A percentile compares a stretch with the other conserved stretches of the same genome.
These are phyloP conservation scores for Raffaelea arxii DNA, from an alignment of 2,329 filamentous ascomycete genomes.

Conservation along the genomic window DNA sequence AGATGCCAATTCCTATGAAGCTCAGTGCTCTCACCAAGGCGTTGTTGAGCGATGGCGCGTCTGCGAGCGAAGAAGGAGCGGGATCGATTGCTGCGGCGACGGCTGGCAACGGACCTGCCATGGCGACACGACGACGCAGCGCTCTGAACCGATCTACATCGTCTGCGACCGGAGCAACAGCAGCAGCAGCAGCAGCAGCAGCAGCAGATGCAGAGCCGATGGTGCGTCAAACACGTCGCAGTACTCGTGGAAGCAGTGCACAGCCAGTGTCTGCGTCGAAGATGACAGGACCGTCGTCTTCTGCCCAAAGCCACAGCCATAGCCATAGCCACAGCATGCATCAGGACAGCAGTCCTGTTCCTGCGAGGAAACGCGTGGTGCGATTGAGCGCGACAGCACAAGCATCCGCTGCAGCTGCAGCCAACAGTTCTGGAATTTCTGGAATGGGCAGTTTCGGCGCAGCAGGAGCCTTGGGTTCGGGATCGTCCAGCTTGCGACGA, in stretches of 20 bases:
- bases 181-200: conserved; percentile 8
- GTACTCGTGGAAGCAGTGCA: conserved; percentile 37
- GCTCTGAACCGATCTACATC: conserved; percentile 34
- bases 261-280: conserved; percentile 22
- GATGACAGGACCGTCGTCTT: neutral
- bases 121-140: conserved; percentile 40
- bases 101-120: conserved; percentile 28
- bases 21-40: conserved; percentile 89
- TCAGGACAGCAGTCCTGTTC: conserved; percentile 39
- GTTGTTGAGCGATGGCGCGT: conserved; percentile 56
- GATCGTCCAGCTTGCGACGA: conserved; percentile 39
- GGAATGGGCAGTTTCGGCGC: too few species aligned
- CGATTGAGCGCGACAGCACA: conserved; percentile 35
- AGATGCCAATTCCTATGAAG: conserved; percentile 84
- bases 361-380: conserved; percentile 46
- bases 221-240: conserved; percentile 24
- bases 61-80: conserved; percentile 29
- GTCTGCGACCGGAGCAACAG: conserved; percentile 20
- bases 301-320: too few species aligned
- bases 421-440: too few species aligned
- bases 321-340: conserved; percentile 20
- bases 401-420: too few species aligned
- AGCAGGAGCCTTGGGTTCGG: conserved; percentile 18
- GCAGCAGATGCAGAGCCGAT: conserved; percentile 5
- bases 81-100: conserved; percentile 14